phyloP scores from a whole-genome alignment of 164 flowering plant genomes.

The Vitis vinifera region ASM3070453v1 NC_081808.1:18945501-18946000 shows the following conservation, averaged over 20 bases:
- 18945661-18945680: constrained; percentile 19
- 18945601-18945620: constrained; percentile 6
- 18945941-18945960: constrained; percentile 45
- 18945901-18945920: constrained; percentile 41
- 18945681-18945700: constrained; percentile 12
- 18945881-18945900: constrained; percentile 60
- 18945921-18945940: constrained; percentile 59
- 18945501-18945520: constrained; percentile 16
- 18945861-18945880: constrained; percentile 38
- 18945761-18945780: constrained; percentile 26
- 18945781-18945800: constrained; percentile 12
- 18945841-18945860: constrained; percentile 60
- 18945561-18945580: constrained; percentile 17
- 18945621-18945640: constrained; percentile 12
- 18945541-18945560: constrained; percentile 16
- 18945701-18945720: constrained; percentile 13
- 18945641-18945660: constrained; percentile 9
- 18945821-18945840: constrained; percentile 57
- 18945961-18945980: constrained; percentile 50
- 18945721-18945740: constrained; percentile 21
- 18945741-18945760: constrained; percentile 34
- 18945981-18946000: constrained; percentile 50
- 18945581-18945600: constrained; percentile 20
- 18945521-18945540: constrained; percentile 29
- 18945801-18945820: constrained; percentile 33